These are phyloP conservation scores for Diplosphaera chodatii DNA, from an alignment of 139 green algal genomes.

Conservation along the genomic window DNA sequence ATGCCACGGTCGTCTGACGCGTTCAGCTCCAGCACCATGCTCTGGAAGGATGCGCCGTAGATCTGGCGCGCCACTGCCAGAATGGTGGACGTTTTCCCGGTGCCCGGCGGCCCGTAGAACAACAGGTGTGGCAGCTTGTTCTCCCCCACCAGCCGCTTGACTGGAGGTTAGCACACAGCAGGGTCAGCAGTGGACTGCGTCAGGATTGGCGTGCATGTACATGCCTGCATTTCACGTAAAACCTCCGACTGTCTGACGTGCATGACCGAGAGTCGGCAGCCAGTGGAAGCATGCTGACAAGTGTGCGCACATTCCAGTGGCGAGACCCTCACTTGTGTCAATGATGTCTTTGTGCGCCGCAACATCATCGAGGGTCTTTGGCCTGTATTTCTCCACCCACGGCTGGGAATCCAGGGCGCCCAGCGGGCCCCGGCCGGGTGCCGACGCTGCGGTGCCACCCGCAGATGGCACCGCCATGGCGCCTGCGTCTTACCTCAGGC, in stretches of 20 bases:
- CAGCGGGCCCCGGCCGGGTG: background rate
- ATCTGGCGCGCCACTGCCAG: constrained; percentile 82
- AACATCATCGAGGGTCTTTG: constrained; percentile 85
- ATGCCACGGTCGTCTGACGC: constrained; percentile 95
- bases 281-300: too few species aligned
- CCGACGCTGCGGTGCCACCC: background rate
- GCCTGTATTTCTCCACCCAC: constrained; percentile 97
- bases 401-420: constrained; percentile 18
- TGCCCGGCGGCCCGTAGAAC: constrained; percentile 97
- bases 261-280: too few species aligned
- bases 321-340: constrained; percentile 93
- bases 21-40: constrained; percentile 96
- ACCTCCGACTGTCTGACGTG: too few species aligned
- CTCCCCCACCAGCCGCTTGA: constrained; percentile 70
- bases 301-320: too few species aligned
- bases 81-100: constrained; percentile 96
- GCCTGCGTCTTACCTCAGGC: too few species aligned
- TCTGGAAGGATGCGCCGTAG: constrained; percentile 50
- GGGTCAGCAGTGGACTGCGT: too few species aligned
- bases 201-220: too few species aligned
- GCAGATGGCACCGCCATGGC: too few species aligned
- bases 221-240: too few species aligned
- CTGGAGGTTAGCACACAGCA: too few species aligned
- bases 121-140: constrained; percentile 92
- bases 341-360: constrained; percentile 95